phyloP scores from a whole-genome alignment of 2,329 filamentous ascomycete genomes.

The Claviceps paspali region DNA sequence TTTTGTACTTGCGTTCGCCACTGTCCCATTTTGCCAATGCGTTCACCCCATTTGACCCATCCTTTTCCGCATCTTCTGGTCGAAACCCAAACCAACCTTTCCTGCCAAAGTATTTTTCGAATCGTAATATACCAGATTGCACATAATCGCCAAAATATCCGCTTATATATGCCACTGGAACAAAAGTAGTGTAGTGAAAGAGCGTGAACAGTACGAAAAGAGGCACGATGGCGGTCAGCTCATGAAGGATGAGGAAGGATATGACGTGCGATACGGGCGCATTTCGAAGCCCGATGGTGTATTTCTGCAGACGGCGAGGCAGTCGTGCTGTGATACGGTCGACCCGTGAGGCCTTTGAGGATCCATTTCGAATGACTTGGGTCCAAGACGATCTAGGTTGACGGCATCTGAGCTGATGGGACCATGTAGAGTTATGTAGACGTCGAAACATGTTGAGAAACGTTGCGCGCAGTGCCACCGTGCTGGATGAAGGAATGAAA shows the following conservation, averaged over 20 bases:
- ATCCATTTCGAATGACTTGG: constrained; percentile 10
- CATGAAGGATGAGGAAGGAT: constrained; percentile 81
- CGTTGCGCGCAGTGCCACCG: too few relatives aligned
- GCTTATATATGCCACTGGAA: constrained; percentile 43
- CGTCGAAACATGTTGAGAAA: constrained; percentile 13
- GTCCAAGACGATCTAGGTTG: constrained; percentile 4
- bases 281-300: constrained; percentile 53
- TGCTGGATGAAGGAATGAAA: not conserved
- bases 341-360: constrained; percentile 21
- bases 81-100: constrained; percentile 69
- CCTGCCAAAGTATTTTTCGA: constrained; percentile 59
- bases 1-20: constrained; percentile 33
- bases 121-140: constrained; percentile 51
- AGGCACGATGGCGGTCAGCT: constrained; percentile 75
- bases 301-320: constrained; percentile 51
- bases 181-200: constrained; percentile 69
- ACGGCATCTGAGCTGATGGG: constrained; percentile 8
- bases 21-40: constrained; percentile 21
- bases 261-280: constrained; percentile 73
- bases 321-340: constrained; percentile 36
- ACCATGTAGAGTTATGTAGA: constrained; percentile 10
- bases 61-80: constrained; percentile 12
- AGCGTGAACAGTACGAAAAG: constrained; percentile 56
- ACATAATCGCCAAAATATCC: constrained; percentile 35
- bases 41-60: constrained; percentile 11